phyloP scores from a whole-genome alignment of 441 rosid genomes.

The Syzygium syzygioides region DNA sequence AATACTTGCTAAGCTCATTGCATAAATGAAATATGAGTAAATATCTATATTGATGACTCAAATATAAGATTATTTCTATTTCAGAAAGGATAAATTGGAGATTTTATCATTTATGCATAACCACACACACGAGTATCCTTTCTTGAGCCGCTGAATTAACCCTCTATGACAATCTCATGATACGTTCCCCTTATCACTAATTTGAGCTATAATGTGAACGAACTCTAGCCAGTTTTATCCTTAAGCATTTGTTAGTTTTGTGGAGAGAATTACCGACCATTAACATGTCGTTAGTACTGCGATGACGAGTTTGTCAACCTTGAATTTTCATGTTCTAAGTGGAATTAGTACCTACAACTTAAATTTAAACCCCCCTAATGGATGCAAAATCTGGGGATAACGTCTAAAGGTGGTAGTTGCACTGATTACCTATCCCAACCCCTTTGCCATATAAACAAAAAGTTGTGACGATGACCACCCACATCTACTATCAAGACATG shows the following conservation, averaged over 20 bases:
- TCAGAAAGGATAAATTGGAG: background rate
- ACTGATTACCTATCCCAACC: background rate
- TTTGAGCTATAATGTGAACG: background rate
- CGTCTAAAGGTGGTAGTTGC: background rate
- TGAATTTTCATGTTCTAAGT: background rate
- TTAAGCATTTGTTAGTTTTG: background rate
- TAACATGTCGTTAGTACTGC: background rate
- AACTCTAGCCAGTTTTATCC: background rate
- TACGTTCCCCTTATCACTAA: background rate
- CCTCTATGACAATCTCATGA: background rate
- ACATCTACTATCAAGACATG: background rate
- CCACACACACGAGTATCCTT: background rate
- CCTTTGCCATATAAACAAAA: background rate
- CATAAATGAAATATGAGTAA: background rate
- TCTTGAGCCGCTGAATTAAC: background rate
- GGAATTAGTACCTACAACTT: background rate
- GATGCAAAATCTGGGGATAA: background rate
- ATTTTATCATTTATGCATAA: background rate
- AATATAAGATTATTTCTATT: background rate
- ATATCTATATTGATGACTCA: background rate
- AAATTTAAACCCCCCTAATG: background rate
- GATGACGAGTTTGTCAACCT: background rate
- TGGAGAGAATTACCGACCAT: background rate
- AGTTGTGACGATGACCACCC: background rate
- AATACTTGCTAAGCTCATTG: background rate